A percentile compares a stretch with the other conserved stretches of the same genome.
Evolutionary conservation across 2,329 filamentous ascomycete genomes (phyloP).

Genomic region (Cordyceps javanica): DNA sequence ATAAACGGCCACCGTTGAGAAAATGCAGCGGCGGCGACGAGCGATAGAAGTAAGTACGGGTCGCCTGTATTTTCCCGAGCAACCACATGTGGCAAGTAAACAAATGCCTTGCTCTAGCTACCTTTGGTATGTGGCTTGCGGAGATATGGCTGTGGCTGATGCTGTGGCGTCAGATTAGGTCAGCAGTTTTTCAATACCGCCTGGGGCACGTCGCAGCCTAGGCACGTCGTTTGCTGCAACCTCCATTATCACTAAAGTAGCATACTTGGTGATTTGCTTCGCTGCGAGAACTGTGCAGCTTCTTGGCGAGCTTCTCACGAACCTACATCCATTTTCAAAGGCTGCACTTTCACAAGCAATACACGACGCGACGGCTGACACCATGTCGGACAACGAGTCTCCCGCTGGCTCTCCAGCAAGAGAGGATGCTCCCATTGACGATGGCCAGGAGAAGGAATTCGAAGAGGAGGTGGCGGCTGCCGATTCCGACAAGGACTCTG

Average conservation of each 20-base stretch:
- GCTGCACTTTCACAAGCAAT: background rate
- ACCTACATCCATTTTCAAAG: background rate
- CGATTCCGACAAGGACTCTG: conserved; percentile 50
- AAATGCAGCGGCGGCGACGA: background rate
- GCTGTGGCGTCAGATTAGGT: conserved; percentile 5
- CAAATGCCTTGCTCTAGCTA: conserved; percentile 8
- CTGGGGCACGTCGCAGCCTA: background rate
- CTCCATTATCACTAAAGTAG: background rate
- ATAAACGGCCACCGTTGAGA: background rate
- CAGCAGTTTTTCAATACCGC: conserved; percentile 7
- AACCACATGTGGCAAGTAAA: conserved; percentile 13
- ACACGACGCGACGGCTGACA: background rate
- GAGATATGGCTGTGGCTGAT: background rate
- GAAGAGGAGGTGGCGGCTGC: conserved; percentile 36
- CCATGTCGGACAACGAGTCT: conserved; percentile 44
- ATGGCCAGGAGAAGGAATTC: conserved; percentile 36
- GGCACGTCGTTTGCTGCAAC: background rate
- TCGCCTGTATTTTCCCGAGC: conserved; percentile 11
- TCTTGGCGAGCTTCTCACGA: background rate
- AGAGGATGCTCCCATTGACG: conserved; percentile 26
- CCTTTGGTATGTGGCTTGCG: background rate
- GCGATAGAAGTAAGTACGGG: background rate
- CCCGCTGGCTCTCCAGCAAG: conserved; percentile 31
- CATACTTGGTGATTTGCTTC: background rate
- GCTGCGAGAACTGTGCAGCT: background rate